Evolutionary conservation across 805 yeast species (phyloP), one percentile per base, ranked within the genome.

Genomic region (Candida ipomoeae): DNA sequence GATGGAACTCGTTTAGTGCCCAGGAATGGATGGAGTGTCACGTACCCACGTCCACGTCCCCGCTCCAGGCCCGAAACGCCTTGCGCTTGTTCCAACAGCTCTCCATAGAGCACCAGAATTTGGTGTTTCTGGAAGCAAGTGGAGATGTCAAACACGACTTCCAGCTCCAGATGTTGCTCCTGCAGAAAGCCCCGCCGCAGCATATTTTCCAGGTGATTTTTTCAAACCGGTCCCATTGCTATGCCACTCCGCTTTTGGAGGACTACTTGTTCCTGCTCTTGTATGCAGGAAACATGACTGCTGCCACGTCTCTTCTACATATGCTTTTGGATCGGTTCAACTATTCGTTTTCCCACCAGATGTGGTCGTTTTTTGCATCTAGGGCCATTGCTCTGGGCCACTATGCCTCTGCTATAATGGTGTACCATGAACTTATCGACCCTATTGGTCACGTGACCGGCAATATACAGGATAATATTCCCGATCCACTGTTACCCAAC

Each of bases 351-450:
- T 62, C 71, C 20, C 63, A 67, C 51, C 70, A 72, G 50, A 34
- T 67, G 23, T 73, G 77, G 77, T 62, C 72, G 1, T 41, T 51
- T 2, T 65, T 62, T 35, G 40, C 67, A 0, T 52, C 65, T 8
- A 45, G 63, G 29, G 66, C 66, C 0, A 56, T 66, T 35, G 62
- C 62, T 13, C 34, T 20, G 14, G 51, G 59, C 10, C 60, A 69
- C 53, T 62, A 65, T 46, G 49, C 58, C 4, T 70, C 76, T 0
- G 71, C 74, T 1, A 56, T 60, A 5, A 49, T 71, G 41, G 59
- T 70, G 1, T 73, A 65, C 51, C 75, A 73, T 53, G 68, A 69
- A 39, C 48, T 73, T 8, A 60, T 73, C 3, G 69, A 67, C 42
- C 66, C 69, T 37, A n/a, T n/a, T 6, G 39, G 51, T 15, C 41